phyloP scores from a whole-genome alignment of 192 early-diverging fungal species.

The Coemansia guatemalensis region DNA sequence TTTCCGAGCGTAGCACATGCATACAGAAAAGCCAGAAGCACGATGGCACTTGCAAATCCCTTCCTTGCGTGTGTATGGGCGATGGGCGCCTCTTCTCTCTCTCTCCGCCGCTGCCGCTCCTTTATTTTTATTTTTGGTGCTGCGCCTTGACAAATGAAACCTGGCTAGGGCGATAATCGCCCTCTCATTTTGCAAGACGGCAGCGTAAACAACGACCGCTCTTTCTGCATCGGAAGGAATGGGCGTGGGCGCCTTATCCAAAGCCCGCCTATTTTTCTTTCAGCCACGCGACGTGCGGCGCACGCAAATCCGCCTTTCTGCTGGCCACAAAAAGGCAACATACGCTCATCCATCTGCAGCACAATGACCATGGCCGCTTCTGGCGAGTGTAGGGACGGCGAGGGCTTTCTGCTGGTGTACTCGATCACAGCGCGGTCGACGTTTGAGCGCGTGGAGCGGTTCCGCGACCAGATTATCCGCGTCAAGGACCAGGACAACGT shows the following conservation, averaged over 20 bases:
- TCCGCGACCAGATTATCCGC: conserved; percentile 85
- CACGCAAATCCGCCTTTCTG: conserved; percentile 1
- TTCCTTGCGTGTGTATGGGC: conserved; percentile 7
- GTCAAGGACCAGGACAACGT: conserved; percentile 87
- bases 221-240: conserved; percentile 4
- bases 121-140: conserved; percentile 19
- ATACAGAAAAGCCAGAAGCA: conserved; percentile 2
- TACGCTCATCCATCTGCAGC: neutral
- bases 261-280: conserved; percentile 1
- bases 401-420: conserved; percentile 90
- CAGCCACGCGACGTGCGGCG: conserved; percentile 11
- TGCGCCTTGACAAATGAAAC: conserved; percentile 10
- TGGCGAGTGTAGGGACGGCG: conserved; percentile 66
- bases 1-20: neutral
- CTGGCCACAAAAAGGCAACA: neutral
- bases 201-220: neutral
- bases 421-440: conserved; percentile 86
- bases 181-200: neutral
- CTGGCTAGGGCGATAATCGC: conserved; percentile 3
- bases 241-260: neutral
- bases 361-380: neutral
- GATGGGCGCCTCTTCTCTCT: conserved; percentile 1
- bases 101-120: neutral
- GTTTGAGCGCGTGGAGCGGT: conserved; percentile 84
- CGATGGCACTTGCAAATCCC: conserved; percentile 12